Percentiles rank a stretch among this genome's conserved stretches.
These are phyloP conservation scores for Coccomyxa subellipsoidea DNA, from an alignment of 163 green algal genomes.

Conservation along the genomic window DNA sequence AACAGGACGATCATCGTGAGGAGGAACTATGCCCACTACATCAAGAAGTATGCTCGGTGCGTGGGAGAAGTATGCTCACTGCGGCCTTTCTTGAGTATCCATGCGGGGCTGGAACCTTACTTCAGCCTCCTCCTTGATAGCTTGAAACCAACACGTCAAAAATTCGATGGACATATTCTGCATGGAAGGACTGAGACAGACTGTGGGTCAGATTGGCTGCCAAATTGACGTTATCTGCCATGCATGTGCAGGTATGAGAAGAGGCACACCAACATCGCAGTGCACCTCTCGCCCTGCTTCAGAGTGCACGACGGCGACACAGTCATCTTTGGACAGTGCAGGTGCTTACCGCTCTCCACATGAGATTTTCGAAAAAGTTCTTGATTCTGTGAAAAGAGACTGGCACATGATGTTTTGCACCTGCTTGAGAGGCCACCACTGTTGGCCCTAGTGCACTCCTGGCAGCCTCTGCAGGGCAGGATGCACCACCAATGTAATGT, in stretches of 20 bases:
- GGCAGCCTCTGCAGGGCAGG: no score
- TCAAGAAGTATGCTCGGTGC: constrained; percentile 96
- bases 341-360: constrained; percentile 40
- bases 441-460: neutral
- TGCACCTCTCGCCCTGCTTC: constrained; percentile 96
- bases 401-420: neutral
- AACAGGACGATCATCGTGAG: constrained; percentile 94
- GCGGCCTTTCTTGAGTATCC: no score
- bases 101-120: no score
- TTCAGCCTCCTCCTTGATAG: no score
- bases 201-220: no score
- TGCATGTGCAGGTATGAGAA: constrained; percentile 99
- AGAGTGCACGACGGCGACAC: constrained; percentile 91
- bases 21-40: constrained; percentile 98
- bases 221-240: no score
- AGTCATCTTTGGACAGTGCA: constrained; percentile 96
- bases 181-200: no score
- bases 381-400: neutral
- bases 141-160: neutral
- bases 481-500: no score
- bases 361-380: neutral
- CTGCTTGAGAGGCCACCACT: neutral
- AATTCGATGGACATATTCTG: neutral
- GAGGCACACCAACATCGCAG: constrained; percentile 94
- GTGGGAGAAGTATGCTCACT: no score